Conservation (phyloP, 345 rosid species). For the Camelina neglecta region DNA sequence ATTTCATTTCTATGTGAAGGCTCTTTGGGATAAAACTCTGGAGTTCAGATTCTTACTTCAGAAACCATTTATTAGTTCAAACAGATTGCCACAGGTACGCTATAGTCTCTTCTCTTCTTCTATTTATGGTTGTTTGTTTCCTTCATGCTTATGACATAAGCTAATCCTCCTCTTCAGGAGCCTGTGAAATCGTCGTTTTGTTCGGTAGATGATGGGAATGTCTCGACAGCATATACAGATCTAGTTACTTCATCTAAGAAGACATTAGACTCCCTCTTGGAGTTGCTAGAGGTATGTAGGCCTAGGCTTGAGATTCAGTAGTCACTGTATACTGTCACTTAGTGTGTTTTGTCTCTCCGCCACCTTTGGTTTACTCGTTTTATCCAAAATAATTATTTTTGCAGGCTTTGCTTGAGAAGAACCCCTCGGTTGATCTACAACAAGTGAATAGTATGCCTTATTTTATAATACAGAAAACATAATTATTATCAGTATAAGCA, state of each 20-base stretch:
- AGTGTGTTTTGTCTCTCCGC: constrained; percentile 7
- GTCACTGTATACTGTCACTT: constrained; percentile 6
- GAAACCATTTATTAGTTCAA: constrained; percentile 74
- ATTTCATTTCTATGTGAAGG: constrained; percentile 47
- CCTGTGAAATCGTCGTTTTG: constrained; percentile 67
- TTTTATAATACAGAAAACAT: background rate
- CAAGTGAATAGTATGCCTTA: constrained; percentile 60
- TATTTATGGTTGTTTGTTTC: background rate
- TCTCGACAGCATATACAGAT: constrained; percentile 64
- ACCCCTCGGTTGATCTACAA: constrained; percentile 62
- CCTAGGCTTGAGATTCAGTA: constrained; percentile 1
- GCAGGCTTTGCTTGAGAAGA: constrained; percentile 84
- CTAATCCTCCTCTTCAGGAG: constrained; percentile 55
- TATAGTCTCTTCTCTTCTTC: constrained; percentile 4
- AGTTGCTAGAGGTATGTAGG: constrained; percentile 71
- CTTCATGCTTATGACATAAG: constrained; percentile 12
- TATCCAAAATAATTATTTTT: constrained; percentile 10
- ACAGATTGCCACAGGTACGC: constrained; percentile 79
- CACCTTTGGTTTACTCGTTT: constrained; percentile 7
- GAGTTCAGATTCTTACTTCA: constrained; percentile 90
- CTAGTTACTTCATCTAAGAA: constrained; percentile 66
- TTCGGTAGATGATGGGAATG: constrained; percentile 52
- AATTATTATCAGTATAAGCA: background rate
- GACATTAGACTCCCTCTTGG: constrained; percentile 74
- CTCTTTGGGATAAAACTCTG: constrained; percentile 82